Evolutionary conservation across 768 basidiomycete species (phyloP), one percentile per base, ranked within the genome.

Genomic region (Mycena latifolia): DNA sequence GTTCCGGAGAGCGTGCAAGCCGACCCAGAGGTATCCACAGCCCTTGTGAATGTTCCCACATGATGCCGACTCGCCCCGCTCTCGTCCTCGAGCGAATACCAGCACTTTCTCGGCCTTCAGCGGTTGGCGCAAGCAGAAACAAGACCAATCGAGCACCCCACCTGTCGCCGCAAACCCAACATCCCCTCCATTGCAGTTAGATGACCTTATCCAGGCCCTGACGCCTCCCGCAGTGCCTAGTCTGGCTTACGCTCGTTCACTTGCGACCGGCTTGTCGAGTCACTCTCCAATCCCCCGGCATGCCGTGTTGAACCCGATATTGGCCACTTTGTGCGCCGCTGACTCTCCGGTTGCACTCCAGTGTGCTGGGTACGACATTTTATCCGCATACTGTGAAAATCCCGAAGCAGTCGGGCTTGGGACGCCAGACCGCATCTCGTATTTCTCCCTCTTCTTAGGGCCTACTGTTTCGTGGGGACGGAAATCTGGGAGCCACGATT

Each of bases 401-500:
- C 79, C 76, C 24, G 87, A 88, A 56, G 79, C 83, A 1, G 71
- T 80, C 24, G 71, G 73, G 24, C 77, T 88, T 24, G 77, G 79
- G 2, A 89, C 87, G 2, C 80, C 87, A 1, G 92, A 93, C 63
- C 81, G 88, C 28, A 76, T 91, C 12, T 80, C 88, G 0, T 89
- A 88, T 64, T 87, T 93, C 56, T 85, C 89, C 18, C 78, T 93
- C 33, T 89, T 94, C 73, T 77, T 87, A 3, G 82, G 77, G 18
- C 73, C 77, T 43, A 73, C 79, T 4, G 77, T 75, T 1, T 76
- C 81, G 0, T 93, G 92, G 92, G 81, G 79, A 67, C 77, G n/a
- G 92, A 93, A 27, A 77, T 92, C 0, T 92, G 92, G 84, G 91
- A 92, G 68, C 80, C 86, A 1, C 85, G 89, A 22, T 87, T 90